Conservation (phyloP, 2,329 filamentous ascomycete species). For the Fusarium buxicola region DNA sequence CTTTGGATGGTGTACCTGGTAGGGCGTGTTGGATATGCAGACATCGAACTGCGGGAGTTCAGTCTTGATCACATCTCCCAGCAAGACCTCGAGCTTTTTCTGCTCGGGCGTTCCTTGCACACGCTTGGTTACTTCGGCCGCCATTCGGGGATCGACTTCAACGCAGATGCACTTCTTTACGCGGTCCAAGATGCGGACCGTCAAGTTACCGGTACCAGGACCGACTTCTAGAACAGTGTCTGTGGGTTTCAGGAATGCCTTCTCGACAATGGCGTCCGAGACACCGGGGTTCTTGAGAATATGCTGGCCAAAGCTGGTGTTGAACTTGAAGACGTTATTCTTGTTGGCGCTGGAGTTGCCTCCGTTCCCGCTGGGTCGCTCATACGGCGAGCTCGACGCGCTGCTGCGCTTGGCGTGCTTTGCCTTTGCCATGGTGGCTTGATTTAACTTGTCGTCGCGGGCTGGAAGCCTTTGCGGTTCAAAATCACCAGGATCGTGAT, state of each 20-base stretch:
- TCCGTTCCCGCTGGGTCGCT: slow-evolving; percentile 49
- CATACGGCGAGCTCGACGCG: slow-evolving; percentile 57
- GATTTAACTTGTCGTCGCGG: slow-evolving; percentile 6
- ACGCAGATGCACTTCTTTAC: slow-evolving; percentile 86
- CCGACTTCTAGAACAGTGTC: slow-evolving; percentile 93
- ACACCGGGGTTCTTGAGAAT: slow-evolving; percentile 94
- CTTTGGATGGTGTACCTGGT: slow-evolving; percentile 61
- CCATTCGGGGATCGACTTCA: slow-evolving; percentile 96
- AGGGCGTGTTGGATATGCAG: slow-evolving; percentile 77
- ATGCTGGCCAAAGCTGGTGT: slow-evolving; percentile 86
- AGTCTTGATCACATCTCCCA: slow-evolving; percentile 91
- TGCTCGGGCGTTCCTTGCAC: slow-evolving; percentile 90
- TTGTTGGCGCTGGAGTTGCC: slow-evolving; percentile 47
- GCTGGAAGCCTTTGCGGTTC: slow-evolving; percentile 11
- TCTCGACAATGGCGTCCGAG: slow-evolving; percentile 75
- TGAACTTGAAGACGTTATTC: slow-evolving; percentile 98
- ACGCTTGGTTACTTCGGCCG: slow-evolving; percentile 91
- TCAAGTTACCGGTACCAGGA: slow-evolving; percentile 89
- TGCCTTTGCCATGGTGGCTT: slow-evolving; percentile 63
- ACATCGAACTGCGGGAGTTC: slow-evolving; percentile 81
- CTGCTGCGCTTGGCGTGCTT: slow-evolving; percentile 64
- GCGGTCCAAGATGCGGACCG: slow-evolving; percentile 87
- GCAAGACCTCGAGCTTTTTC: slow-evolving; percentile 85
- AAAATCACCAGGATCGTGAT: slow-evolving; percentile 7
- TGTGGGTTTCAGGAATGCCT: slow-evolving; percentile 89